These are phyloP conservation scores for Zygoascus flipseniorum DNA, from an alignment of 805 yeast genomes.

Conservation along the genomic window DNA sequence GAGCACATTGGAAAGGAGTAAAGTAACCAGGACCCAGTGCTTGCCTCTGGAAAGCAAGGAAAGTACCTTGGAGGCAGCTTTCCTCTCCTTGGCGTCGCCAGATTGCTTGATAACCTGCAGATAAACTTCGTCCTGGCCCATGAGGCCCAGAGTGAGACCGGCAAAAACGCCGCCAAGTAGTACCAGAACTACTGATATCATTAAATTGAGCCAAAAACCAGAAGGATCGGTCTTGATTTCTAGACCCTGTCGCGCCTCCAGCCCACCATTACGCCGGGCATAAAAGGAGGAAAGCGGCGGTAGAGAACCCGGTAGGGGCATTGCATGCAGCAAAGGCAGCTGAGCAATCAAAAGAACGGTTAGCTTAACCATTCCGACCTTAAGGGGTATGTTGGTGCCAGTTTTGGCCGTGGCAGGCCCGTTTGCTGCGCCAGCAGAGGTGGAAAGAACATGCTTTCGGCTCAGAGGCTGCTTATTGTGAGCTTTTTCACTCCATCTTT, in stretches of 20 bases:
- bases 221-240: not conserved
- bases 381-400: not conserved
- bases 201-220: constrained; percentile 24
- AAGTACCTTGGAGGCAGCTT: constrained; percentile 64
- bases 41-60: constrained; percentile 70
- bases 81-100: constrained; percentile 61
- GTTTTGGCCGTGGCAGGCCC: not conserved
- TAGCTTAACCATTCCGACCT: constrained; percentile 4
- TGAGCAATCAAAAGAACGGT: constrained; percentile 9
- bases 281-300: not conserved
- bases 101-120: constrained; percentile 80
- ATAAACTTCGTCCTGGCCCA: constrained; percentile 98
- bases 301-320: not conserved
- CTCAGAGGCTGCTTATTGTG: not conserved
- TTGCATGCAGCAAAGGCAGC: constrained; percentile 12
- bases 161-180: constrained; percentile 34
- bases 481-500: not conserved
- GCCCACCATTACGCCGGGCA: not conserved
- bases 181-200: constrained; percentile 27
- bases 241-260: not conserved
- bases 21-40: constrained; percentile 92
- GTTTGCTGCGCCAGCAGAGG: not conserved
- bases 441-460: not conserved
- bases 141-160: constrained; percentile 76
- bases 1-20: constrained; percentile 76